Conservation (phyloP, 441 rosid species). For the Macaranga tanarius region DNA sequence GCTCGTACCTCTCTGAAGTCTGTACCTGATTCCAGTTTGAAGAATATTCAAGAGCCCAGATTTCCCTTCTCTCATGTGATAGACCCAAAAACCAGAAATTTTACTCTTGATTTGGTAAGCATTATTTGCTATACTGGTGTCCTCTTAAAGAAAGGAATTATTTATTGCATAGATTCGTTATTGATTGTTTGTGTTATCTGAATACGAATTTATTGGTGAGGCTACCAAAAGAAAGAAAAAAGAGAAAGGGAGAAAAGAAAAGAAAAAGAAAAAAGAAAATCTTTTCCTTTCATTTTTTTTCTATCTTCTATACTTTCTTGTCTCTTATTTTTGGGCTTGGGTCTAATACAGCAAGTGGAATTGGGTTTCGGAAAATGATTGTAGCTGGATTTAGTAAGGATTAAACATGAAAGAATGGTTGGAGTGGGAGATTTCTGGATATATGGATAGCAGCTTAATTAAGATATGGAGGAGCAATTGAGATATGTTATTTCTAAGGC, state of each 20-base stretch:
- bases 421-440: not conserved
- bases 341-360: not conserved
- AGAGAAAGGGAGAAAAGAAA: not conserved
- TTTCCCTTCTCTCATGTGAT: slow-evolving; percentile 21
- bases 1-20: slow-evolving; percentile 18
- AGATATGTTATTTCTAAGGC: not conserved
- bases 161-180: not conserved
- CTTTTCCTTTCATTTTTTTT: not conserved
- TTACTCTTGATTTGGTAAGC: slow-evolving; percentile 41
- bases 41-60: slow-evolving; percentile 26
- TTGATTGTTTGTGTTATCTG: not conserved
- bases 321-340: not conserved
- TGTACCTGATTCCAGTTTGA: slow-evolving; percentile 27
- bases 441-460: not conserved
- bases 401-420: not conserved
- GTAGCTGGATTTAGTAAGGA: not conserved
- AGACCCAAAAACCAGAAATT: slow-evolving; percentile 27
- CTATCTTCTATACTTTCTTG: not conserved
- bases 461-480: not conserved
- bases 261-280: not conserved
- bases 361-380: no score
- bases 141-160: slow-evolving; percentile 4
- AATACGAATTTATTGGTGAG: not conserved
- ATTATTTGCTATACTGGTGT: slow-evolving; percentile 2
- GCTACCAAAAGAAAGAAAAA: not conserved